These are phyloP conservation scores for Castanopsis chinensis DNA, from an alignment of 306 rosid genomes.

Conservation along the genomic window DNA sequence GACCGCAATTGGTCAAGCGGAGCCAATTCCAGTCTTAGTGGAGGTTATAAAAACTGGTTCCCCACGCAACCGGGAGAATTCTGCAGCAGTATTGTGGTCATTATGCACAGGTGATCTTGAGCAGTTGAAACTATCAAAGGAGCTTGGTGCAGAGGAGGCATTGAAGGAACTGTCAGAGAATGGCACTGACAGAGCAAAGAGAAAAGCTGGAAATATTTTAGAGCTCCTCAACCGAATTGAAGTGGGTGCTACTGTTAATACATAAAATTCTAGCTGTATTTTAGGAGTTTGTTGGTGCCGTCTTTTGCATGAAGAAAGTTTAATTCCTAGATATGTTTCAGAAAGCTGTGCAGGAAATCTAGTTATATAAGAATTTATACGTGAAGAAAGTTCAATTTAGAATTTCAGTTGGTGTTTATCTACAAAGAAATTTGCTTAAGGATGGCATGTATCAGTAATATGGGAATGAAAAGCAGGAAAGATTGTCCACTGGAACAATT, in stretches of 20 bases:
- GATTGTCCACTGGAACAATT: background rate
- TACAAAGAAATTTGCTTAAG: background rate
- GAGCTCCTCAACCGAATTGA: slow-evolving; percentile 66
- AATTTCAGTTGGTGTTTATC: background rate
- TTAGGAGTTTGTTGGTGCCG: background rate
- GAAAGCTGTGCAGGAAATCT: slow-evolving; percentile 6
- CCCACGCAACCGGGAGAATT: slow-evolving; percentile 92
- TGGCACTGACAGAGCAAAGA: slow-evolving; percentile 96
- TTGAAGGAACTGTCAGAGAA: slow-evolving; percentile 76
- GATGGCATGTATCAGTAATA: background rate
- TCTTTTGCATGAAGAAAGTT: background rate
- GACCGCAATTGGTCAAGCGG: slow-evolving; percentile 64
- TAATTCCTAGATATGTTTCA: background rate
- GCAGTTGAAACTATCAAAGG: slow-evolving; percentile 73
- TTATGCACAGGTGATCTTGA: slow-evolving; percentile 60
- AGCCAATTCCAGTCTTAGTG: slow-evolving; percentile 64
- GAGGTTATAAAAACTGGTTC: slow-evolving; percentile 88
- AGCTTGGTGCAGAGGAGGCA: slow-evolving; percentile 78
- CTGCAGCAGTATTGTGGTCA: slow-evolving; percentile 88
- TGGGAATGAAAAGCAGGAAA: background rate
- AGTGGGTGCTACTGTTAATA: slow-evolving; percentile 20
- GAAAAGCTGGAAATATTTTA: slow-evolving; percentile 79
- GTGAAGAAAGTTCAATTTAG: background rate
- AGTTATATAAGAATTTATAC: background rate
- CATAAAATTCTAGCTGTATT: slow-evolving; percentile 3